Evolutionary conservation across 2,329 filamentous ascomycete genomes (phyloP).

Genomic region (Lomentospora prolificans): DNA sequence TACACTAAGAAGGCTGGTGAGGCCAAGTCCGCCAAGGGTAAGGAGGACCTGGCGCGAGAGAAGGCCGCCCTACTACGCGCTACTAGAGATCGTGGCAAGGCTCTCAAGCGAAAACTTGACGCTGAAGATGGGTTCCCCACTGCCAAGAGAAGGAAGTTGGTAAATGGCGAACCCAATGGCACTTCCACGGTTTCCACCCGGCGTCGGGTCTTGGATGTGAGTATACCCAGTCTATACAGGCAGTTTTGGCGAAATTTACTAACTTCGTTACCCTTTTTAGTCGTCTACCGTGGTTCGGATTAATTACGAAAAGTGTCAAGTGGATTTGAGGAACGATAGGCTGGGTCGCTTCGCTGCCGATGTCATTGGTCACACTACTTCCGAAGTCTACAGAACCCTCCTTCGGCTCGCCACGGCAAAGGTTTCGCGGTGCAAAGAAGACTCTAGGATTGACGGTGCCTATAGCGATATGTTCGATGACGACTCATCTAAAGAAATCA

Average conservation of each 20-base stretch:
- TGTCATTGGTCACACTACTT: conserved; percentile 62
- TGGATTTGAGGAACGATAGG: conserved; percentile 70
- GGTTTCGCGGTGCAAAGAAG: conserved; percentile 55
- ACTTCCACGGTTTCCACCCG: conserved; percentile 23
- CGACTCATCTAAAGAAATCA: conserved; percentile 19
- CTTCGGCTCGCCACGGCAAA: conserved; percentile 62
- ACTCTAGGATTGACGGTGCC: conserved; percentile 36
- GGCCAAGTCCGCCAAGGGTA: conserved; percentile 47
- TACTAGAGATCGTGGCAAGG: conserved; percentile 41
- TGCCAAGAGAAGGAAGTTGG: conserved; percentile 45
- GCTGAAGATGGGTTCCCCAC: conserved; percentile 24
- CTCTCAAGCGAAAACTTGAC: conserved; percentile 42
- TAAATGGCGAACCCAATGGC: conserved; percentile 31
- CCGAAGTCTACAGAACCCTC: conserved; percentile 66
- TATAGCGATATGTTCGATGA: conserved; percentile 21
- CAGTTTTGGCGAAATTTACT: conserved; percentile 1
- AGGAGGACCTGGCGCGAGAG: conserved; percentile 48
- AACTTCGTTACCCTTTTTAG: conserved; percentile 29
- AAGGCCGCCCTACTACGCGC: conserved; percentile 43
- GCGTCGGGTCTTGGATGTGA: conserved; percentile 44
- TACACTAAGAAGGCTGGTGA: conserved; percentile 39
- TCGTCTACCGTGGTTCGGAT: conserved; percentile 64
- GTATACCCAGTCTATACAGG: conserved; percentile 16
- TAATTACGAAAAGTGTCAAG: conserved; percentile 76
- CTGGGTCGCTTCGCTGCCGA: conserved; percentile 65